Evolutionary conservation across 2,329 filamentous ascomycete species (phyloP).

Genomic region (Fusarium nygamai): DNA sequence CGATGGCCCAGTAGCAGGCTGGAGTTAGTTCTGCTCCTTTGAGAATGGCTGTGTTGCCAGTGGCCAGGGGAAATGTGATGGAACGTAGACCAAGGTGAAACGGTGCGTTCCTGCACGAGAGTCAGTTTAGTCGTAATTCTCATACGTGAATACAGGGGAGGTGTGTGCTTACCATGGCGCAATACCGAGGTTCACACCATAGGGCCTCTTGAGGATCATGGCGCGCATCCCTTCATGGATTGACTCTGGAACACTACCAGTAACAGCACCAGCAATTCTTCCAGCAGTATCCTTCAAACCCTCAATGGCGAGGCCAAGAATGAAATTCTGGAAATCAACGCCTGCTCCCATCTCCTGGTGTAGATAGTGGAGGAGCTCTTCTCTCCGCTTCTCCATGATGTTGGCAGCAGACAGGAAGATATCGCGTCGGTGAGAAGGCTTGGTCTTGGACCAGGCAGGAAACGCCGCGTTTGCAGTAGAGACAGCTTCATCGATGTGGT

Average conservation of each 20-base stretch:
- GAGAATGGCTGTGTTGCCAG: not conserved
- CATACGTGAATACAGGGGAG: too few species aligned
- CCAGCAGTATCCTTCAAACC: conserved; percentile 50
- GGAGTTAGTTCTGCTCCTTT: not conserved
- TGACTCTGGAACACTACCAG: conserved; percentile 43
- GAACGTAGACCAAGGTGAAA: not conserved
- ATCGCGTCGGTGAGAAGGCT: conserved; percentile 7
- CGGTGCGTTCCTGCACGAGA: not conserved
- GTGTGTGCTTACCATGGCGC: not conserved
- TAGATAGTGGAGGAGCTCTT: conserved; percentile 5
- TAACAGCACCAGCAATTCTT: conserved; percentile 41
- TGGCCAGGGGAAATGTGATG: not conserved
- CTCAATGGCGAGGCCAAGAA: conserved; percentile 43
- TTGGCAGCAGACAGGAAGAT: conserved; percentile 18
- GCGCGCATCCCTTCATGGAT: conserved; percentile 29
- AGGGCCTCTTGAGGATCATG: conserved; percentile 21
- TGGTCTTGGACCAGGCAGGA: conserved; percentile 8
- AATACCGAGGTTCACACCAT: conserved; percentile 23
- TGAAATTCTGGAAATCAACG: conserved; percentile 40
- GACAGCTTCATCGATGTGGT: conserved; percentile 3
- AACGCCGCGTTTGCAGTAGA: conserved; percentile 6
- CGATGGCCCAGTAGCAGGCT: not conserved
- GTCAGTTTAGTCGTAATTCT: not conserved
- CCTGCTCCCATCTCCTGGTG: conserved; percentile 18
- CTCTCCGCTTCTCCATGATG: not conserved